Base-by-base conservation (phyloP, 768 basidiomycete genomes). In the Tricholoma flavovirens region DNA sequence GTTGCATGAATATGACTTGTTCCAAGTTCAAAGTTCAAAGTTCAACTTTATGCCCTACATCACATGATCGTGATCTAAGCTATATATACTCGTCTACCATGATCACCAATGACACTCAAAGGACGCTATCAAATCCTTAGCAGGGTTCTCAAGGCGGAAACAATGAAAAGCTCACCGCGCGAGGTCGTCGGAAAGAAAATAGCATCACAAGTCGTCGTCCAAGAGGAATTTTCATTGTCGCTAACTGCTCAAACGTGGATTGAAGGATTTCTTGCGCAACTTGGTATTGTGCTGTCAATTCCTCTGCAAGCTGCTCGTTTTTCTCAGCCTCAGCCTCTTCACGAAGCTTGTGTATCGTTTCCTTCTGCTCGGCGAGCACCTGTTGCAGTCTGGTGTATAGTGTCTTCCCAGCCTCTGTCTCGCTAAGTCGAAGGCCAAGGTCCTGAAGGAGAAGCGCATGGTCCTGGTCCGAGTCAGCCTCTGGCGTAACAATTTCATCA, bases 341-440 rank as follows among this genome's bases (percentile, higher is more conserved):
- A 12, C 45, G 53, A 10, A 67, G 56, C 45, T 58, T 57, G 10
- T 57, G 53, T 8, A 63, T 62, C 30, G 62, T 51, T 46, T 62
- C 58, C 46, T 62, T 64, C 58, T 69, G 69, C 17, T 63, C 58
- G 14, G 59, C 59, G n/a, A 73, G 58, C 19, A 67, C 54, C 30
- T 64, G 63, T 43, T 67, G 63, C 15, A 71, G 59, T 0, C 61
- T 55, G n/a, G 49, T 56, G 46, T 68, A 65, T 5, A 73, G 38
- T 1, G 69, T 61, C 24, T 64, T 64, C 11, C 69, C 71, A 5
- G 70, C 71, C 15, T 68, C 58, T 0, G 71, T 71, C 55, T 71
- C 69, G 29, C 65, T 62, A 46, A 71, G 60, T 8, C 56, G 49
- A 49, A 63, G 66, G 15, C 56, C 54, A 15, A 69, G 58, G 19